Conservation (phyloP, 2,329 filamentous ascomycete genomes). For the Penicillium glabrum region DNA sequence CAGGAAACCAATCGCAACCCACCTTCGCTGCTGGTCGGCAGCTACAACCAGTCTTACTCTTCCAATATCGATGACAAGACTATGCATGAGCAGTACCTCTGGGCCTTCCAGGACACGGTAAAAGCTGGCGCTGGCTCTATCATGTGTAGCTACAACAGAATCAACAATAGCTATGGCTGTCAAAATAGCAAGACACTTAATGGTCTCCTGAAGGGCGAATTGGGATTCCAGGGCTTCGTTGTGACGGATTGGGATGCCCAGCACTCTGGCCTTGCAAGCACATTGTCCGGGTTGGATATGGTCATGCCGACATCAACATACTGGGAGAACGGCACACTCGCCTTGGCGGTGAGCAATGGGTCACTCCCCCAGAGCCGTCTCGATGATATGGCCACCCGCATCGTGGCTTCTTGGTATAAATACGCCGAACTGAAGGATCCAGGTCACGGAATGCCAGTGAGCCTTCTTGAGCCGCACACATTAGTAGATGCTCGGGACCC, state of each 20-base stretch:
- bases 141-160: slow-evolving; percentile 47
- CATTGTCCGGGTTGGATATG: slow-evolving; percentile 77
- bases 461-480: slow-evolving; percentile 48
- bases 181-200: slow-evolving; percentile 78
- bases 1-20: slow-evolving; percentile 48
- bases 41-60: slow-evolving; percentile 49
- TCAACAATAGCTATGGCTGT: slow-evolving; percentile 78
- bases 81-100: slow-evolving; percentile 66
- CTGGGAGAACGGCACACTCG: slow-evolving; percentile 43
- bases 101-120: slow-evolving; percentile 64
- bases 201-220: slow-evolving; percentile 72
- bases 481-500: slow-evolving; percentile 54
- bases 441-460: slow-evolving; percentile 20
- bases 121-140: slow-evolving; percentile 58
- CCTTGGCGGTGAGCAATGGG: slow-evolving; percentile 59
- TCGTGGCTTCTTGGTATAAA: neutral
- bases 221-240: slow-evolving; percentile 79
- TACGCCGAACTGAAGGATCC: neutral
- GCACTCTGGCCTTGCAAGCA: slow-evolving; percentile 65
- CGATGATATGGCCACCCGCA: slow-evolving; percentile 58
- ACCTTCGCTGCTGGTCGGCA: slow-evolving; percentile 16
- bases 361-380: slow-evolving; percentile 57
- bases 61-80: slow-evolving; percentile 66
- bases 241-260: slow-evolving; percentile 78
- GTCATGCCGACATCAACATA: slow-evolving; percentile 64